phyloP scores from a whole-genome alignment of 2,329 filamentous ascomycete species.

The Myriosclerotinia scirpicola region DNA sequence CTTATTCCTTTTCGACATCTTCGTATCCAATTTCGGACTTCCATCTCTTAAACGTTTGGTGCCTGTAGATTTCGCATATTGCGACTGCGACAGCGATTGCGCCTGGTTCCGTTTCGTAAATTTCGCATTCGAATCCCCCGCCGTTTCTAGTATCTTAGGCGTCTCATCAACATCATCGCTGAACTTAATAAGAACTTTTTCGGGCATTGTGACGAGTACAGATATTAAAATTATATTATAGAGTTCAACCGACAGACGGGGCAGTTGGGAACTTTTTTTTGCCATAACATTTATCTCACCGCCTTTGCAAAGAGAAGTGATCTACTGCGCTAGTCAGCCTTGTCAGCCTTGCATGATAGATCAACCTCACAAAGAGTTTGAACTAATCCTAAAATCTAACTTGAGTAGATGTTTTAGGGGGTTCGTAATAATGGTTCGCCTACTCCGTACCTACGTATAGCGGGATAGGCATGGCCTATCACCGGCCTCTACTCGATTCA shows the following conservation, averaged over 20 bases:
- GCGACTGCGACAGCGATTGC: conserved; percentile 12
- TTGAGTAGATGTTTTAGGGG: too few relatives aligned
- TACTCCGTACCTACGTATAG: too few relatives aligned
- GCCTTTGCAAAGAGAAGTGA: neutral
- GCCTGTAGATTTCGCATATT: conserved; percentile 2
- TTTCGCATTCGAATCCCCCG: neutral
- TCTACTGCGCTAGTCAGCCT: neutral
- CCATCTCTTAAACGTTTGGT: conserved; percentile 32
- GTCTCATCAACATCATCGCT: conserved; percentile 35
- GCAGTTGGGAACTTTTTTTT: neutral
- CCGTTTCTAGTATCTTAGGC: neutral
- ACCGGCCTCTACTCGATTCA: too few relatives aligned
- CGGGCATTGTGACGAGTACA: conserved; percentile 41
- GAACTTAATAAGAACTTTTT: conserved; percentile 45
- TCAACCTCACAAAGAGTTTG: too few relatives aligned
- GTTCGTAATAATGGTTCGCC: too few relatives aligned
- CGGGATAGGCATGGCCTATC: too few relatives aligned
- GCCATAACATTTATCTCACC: neutral
- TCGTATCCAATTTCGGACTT: conserved; percentile 28
- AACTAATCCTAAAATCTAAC: too few relatives aligned
- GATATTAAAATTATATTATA: too few relatives aligned
- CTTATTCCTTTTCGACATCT: conserved; percentile 37
- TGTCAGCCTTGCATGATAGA: neutral
- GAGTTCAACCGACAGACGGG: too few relatives aligned
- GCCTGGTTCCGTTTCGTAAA: conserved; percentile 32